phyloP scores from a whole-genome alignment of 192 early-diverging fungal genomes.

The Backusella tuberculispora region DNA sequence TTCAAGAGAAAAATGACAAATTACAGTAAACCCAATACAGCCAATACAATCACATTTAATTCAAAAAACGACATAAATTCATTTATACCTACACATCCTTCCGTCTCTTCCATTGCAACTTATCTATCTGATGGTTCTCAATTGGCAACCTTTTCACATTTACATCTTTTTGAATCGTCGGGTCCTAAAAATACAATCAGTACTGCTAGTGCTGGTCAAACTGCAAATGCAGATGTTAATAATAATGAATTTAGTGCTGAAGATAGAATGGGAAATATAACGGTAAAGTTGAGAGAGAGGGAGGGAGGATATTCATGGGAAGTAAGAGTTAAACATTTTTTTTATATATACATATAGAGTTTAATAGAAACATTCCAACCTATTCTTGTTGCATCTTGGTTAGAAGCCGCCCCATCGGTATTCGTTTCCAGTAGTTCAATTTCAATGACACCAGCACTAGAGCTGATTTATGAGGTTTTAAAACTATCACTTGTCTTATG shows the following conservation, averaged over 20 bases:
- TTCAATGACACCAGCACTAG: conserved; percentile 57
- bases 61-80: conserved; percentile 9
- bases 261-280: conserved; percentile 34
- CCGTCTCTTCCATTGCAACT: conserved; percentile 29
- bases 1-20: conserved; percentile 31
- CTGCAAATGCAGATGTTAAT: conserved; percentile 2
- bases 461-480: conserved; percentile 63
- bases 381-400: conserved; percentile 75
- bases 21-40: background rate
- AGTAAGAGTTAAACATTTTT: background rate
- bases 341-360: conserved; percentile 26
- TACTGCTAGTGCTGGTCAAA: background rate
- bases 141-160: conserved; percentile 25
- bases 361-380: conserved; percentile 61
- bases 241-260: conserved; percentile 23
- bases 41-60: conserved; percentile 24
- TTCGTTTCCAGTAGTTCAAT: conserved; percentile 59
- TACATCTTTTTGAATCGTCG: conserved; percentile 41
- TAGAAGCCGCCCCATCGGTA: conserved; percentile 71
- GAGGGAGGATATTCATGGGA: background rate
- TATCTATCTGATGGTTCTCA: conserved; percentile 21
- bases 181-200: conserved; percentile 9
- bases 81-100: conserved; percentile 21
- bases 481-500: conserved; percentile 74
- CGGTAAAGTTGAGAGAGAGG: conserved; percentile 18